Percentiles rank a stretch among this genome's conserved stretches.
phyloP scores from a whole-genome alignment of 108 stramenopile genomes.

The Skeletonema menzelii region DNA sequence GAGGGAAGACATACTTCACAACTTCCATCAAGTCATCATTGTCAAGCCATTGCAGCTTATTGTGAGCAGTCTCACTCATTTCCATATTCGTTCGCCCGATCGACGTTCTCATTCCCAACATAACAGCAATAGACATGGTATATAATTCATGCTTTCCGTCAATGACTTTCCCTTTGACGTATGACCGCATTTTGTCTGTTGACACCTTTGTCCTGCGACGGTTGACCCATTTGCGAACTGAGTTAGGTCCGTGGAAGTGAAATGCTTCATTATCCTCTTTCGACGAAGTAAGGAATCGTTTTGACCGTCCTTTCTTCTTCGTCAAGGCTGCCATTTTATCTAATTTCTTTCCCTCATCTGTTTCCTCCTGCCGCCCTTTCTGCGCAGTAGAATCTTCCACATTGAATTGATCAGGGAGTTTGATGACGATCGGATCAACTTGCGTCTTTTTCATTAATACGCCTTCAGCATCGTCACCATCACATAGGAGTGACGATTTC shows the following conservation, averaged over 20 bases:
- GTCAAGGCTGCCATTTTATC: not conserved
- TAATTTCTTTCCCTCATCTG: not conserved
- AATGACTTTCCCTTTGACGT: constrained; percentile 92
- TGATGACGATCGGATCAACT: constrained; percentile 59
- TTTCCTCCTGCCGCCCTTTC: constrained; percentile 28
- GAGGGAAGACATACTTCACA: constrained; percentile 92
- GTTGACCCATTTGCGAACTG: constrained; percentile 31
- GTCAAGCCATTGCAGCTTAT: constrained; percentile 56
- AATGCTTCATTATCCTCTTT: constrained; percentile 19
- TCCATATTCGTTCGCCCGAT: constrained; percentile 79
- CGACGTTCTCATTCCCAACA: constrained; percentile 93
- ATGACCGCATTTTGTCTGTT: constrained; percentile 23
- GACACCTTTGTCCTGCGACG: constrained; percentile 5
- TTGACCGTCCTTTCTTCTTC: constrained; percentile 8
- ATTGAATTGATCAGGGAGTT: constrained; percentile 8
- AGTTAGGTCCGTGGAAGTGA: constrained; percentile 33
- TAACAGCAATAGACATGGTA: constrained; percentile 94
- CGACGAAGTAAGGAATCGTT: not conserved
- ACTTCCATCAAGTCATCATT: constrained; percentile 90
- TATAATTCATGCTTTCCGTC: constrained; percentile 95
- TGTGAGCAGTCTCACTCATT: constrained; percentile 49
- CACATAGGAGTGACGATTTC: not conserved
- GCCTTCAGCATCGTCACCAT: constrained; percentile 25
- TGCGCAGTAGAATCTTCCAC: constrained; percentile 31
- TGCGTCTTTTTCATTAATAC: constrained; percentile 38